Evolutionary conservation across 2,329 filamentous ascomycete species (phyloP).

Genomic region (Dendryphion nanum): DNA sequence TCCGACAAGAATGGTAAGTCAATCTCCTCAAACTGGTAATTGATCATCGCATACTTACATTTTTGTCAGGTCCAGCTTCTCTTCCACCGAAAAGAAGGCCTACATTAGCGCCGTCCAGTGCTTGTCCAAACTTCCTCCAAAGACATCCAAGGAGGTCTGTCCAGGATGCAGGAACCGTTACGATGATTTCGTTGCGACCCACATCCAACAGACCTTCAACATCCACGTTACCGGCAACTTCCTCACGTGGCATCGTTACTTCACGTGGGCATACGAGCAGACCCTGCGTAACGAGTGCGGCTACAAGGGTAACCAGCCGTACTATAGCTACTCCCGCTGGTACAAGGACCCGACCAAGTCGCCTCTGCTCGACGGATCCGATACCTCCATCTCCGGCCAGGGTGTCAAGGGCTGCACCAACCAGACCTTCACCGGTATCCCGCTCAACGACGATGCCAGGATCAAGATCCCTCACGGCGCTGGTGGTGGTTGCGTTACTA

Average conservation of each 20-base stretch:
- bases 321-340: too few species aligned
- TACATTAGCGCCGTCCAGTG: conserved; percentile 40
- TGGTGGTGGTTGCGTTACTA: conserved; percentile 56
- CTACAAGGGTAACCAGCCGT: conserved; percentile 46
- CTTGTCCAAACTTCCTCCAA: conserved; percentile 23
- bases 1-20: conserved; percentile 47
- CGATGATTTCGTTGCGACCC: conserved; percentile 39
- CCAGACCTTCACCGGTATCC: conserved; percentile 12
- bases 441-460: conserved; percentile 21
- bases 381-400: conserved; percentile 49
- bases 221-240: conserved; percentile 36
- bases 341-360: conserved; percentile 55
- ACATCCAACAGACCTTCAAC: conserved; percentile 35
- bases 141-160: conserved; percentile 16
- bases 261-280: conserved; percentile 42
- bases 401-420: conserved; percentile 22
- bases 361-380: conserved; percentile 57
- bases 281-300: conserved; percentile 44
- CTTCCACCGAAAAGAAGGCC: conserved; percentile 27
- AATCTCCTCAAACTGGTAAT: too few species aligned
- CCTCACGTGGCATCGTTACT: conserved; percentile 45
- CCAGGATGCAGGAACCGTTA: conserved; percentile 34
- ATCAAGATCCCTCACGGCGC: conserved; percentile 48
- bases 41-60: too few species aligned
- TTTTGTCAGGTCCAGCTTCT: too few species aligned